Percentiles rank a stretch among this genome's conserved stretches.
Evolutionary conservation across 1,284 basidiomycete genomes (phyloP).

Genomic region (Abortiporus biennis): DNA sequence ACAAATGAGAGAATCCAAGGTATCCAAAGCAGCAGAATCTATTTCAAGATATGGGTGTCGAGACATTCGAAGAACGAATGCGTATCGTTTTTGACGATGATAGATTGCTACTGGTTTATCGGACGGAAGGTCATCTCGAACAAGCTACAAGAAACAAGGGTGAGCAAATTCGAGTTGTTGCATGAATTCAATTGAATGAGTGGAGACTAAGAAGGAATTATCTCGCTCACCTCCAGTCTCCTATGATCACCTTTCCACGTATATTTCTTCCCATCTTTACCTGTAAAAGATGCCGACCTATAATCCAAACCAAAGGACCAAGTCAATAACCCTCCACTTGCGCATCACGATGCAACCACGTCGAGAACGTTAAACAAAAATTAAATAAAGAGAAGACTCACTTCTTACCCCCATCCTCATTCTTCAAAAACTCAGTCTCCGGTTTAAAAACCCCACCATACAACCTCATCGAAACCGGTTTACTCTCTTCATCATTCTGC

Average conservation of each 20-base stretch:
- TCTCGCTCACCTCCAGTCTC: slow-evolving; percentile 21
- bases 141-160: slow-evolving; percentile 18
- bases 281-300: slow-evolving; percentile 24
- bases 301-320: neutral
- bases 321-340: too few relatives aligned
- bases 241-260: slow-evolving; percentile 23
- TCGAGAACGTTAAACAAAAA: neutral
- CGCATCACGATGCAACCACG: slow-evolving; percentile 1
- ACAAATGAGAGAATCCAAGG: slow-evolving; percentile 33
- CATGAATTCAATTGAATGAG: too few relatives aligned
- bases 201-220: neutral
- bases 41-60: slow-evolving; percentile 33
- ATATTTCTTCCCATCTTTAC: slow-evolving; percentile 28
- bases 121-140: slow-evolving; percentile 22
- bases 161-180: neutral
- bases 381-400: neutral
- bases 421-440: slow-evolving; percentile 23
- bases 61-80: slow-evolving; percentile 30
- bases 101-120: slow-evolving; percentile 30
- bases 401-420: slow-evolving; percentile 9
- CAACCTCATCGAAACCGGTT: slow-evolving; percentile 23
- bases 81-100: slow-evolving; percentile 29
- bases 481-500: slow-evolving; percentile 27
- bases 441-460: slow-evolving; percentile 23
- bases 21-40: slow-evolving; percentile 26